A percentile compares a stretch with the other conserved stretches of the same genome.
These are phyloP conservation scores for Zymoseptoria passerinii DNA, from an alignment of 2,329 filamentous ascomycete genomes.

Conservation along the genomic window DNA sequence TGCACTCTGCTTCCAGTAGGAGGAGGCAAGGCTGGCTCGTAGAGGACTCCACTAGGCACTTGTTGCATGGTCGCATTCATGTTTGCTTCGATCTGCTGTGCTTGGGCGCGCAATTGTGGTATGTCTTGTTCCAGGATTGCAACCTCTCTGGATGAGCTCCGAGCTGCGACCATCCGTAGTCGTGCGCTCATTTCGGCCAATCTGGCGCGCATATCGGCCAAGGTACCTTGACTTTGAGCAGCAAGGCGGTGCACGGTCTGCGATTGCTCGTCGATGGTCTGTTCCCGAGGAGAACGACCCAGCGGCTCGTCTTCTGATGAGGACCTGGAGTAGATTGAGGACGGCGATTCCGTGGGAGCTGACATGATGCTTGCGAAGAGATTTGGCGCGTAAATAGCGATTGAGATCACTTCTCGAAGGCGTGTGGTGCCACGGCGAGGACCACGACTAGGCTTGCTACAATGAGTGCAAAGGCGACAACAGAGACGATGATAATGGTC, in stretches of 20 bases:
- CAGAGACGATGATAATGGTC: slow-evolving; percentile 61
- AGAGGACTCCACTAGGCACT: not conserved
- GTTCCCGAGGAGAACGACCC: not conserved
- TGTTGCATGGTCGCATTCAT: not conserved
- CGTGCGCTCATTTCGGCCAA: not conserved
- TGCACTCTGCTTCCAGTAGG: not conserved
- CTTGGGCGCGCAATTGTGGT: not conserved
- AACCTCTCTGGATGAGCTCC: not conserved
- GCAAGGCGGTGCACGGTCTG: not conserved
- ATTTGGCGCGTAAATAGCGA: not conserved
- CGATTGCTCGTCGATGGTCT: not conserved
- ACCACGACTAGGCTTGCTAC: slow-evolving; percentile 53
- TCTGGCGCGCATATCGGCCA: not conserved
- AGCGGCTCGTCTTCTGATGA: not conserved
- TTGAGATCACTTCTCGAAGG: slow-evolving; percentile 29
- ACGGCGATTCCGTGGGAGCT: not conserved
- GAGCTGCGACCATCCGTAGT: not conserved
- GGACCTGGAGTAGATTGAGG: not conserved
- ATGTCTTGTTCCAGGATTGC: not conserved
- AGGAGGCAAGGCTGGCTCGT: not conserved
- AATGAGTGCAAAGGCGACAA: slow-evolving; percentile 54
- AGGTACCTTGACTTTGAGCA: not conserved
- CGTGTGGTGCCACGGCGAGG: slow-evolving; percentile 44
- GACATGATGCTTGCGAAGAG: not conserved
- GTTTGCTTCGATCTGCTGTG: not conserved